Percentiles rank a stretch among this genome's conserved stretches.
Evolutionary conservation across 2,329 filamentous ascomycete species (phyloP).

Genomic region (Aspergillus novoparasiticus): DNA sequence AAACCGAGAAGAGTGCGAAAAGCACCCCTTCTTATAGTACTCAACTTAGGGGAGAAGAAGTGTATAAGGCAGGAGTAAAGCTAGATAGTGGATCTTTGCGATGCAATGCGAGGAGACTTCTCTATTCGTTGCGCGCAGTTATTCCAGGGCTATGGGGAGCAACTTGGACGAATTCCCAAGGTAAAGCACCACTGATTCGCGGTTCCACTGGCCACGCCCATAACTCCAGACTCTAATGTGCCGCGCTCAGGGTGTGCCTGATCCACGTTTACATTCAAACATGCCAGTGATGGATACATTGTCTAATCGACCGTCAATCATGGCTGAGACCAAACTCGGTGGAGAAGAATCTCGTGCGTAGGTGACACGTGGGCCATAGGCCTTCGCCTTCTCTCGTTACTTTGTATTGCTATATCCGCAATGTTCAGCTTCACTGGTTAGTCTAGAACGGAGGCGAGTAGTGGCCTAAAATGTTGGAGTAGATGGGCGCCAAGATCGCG

Average conservation of each 20-base stretch:
- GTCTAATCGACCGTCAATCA: not conserved
- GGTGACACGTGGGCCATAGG: not conserved
- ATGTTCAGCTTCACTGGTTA: not conserved
- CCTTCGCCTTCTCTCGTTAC: not conserved
- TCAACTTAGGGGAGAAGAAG: not conserved
- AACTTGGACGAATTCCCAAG: not conserved
- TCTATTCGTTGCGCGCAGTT: not conserved
- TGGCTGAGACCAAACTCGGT: not conserved
- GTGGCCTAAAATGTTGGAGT: not conserved
- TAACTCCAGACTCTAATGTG: not conserved
- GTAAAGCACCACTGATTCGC: not conserved
- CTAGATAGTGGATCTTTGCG: not conserved
- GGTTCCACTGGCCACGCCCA: not conserved
- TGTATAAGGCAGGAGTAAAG: not conserved
- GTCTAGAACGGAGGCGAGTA: not conserved
- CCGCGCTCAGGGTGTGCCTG: not conserved
- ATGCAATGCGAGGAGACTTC: not conserved
- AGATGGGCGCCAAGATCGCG: not conserved
- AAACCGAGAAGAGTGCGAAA: not conserved
- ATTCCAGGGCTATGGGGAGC: not conserved
- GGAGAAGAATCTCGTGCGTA: not conserved
- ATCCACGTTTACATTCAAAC: not conserved
- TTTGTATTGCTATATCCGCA: not conserved
- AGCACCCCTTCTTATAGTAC: not conserved
- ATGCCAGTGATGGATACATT: not conserved